Evolutionary conservation across 768 basidiomycete genomes (phyloP), one percentile per base, ranked within the genome.

Genomic region (Cytidiella melzeri): DNA sequence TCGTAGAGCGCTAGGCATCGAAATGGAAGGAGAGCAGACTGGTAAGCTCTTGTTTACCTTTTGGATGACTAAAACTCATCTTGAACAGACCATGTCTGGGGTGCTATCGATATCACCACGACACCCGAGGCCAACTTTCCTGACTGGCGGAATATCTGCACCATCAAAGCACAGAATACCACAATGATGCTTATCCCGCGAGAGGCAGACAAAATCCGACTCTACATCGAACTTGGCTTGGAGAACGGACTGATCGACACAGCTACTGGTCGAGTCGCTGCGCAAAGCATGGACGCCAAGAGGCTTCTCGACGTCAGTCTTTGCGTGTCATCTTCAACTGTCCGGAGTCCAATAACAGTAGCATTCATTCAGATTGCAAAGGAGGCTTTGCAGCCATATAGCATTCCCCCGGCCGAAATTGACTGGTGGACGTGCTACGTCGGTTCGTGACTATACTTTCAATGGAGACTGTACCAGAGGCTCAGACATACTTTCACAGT

Each of bases 381-480:
- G 50, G 77, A 72, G 58, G 74, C 77, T 1, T 62, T 88, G 13
- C 55, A 72, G 30, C 87, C 85, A 1, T 88, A 74, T 60, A 66
- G 59, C 12, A 65, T 87, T 30, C 52, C 65, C 4, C 69, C 73
- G 28, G 73, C 75, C n/a, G 57, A 64, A 6, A 72, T 81, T 21
- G 73, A 84, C 24, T 87, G 84, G 84, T 86, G 80, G 79, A 85
- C 85, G 2, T 73, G 83, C 20, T 89, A 87, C 57, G 75, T 75
- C 54, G 79, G 80, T 56, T 4, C 9, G 80, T 55, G 4, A 13
- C n/a, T 23, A 1, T 12, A 3, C 3, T n/a, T 15, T 36, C 12
- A 5, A 6, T 38, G 41, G 24, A 24, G 39, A n/a, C n/a, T 27
- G 11, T 18, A 5, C 19, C 6, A 15, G 18, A 10, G 6, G 7